Evolutionary conservation across 192 early-diverging fungal species (phyloP).

Genomic region (Backusella macrospora): DNA sequence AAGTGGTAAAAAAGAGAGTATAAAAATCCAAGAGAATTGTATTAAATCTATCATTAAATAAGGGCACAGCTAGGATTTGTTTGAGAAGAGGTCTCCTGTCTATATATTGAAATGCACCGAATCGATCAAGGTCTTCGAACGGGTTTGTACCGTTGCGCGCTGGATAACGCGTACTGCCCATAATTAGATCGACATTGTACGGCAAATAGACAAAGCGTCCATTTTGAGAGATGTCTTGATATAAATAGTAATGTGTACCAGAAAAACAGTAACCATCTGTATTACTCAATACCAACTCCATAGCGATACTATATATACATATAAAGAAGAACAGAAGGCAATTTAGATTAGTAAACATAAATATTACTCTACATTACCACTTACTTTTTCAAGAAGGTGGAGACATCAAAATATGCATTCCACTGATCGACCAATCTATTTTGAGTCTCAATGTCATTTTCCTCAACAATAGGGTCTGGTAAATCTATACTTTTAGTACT

Average conservation of each 20-base stretch:
- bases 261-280: conserved; percentile 39
- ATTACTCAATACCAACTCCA: conserved; percentile 42
- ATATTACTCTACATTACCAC: neutral
- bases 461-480: neutral
- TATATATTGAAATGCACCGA: neutral
- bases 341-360: too few species aligned
- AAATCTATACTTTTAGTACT: neutral
- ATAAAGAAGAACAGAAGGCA: neutral
- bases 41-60: conserved; percentile 38
- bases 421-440: conserved; percentile 6
- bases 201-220: conserved; percentile 41
- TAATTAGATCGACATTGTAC: conserved; percentile 42
- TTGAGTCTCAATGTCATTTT: neutral
- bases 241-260: conserved; percentile 47
- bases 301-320: conserved; percentile 25
- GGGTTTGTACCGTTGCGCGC: neutral
- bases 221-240: conserved; percentile 39
- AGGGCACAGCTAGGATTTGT: conserved; percentile 36
- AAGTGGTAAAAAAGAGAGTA: conserved; percentile 32
- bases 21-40: conserved; percentile 37
- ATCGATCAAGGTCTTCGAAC: conserved; percentile 10
- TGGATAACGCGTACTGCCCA: conserved; percentile 28
- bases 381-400: conserved; percentile 32
- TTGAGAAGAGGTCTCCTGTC: conserved; percentile 30
- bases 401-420: conserved; percentile 24